phyloP scores from a whole-genome alignment of 2,329 filamentous ascomycete species.

The Cladosporium velox region DNA sequence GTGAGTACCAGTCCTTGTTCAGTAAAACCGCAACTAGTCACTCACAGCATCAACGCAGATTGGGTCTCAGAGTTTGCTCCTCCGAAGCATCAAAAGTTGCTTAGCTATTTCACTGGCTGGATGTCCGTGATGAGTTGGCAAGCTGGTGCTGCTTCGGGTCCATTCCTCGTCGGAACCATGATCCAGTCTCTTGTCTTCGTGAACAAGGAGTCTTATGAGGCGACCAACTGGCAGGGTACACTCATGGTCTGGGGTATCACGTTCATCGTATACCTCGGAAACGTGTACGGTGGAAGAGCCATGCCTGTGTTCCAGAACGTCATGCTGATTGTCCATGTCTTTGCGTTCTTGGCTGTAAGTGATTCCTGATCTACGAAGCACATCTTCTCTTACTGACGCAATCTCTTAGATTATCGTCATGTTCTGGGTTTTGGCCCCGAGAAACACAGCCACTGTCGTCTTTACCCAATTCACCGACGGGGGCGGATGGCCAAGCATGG shows the following conservation, averaged over 20 bases:
- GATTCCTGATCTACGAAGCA: not conserved
- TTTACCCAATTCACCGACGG: slow-evolving; percentile 42
- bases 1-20: not conserved
- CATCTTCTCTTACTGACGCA: not conserved
- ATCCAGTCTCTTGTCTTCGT: slow-evolving; percentile 50
- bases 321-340: slow-evolving; percentile 42
- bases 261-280: slow-evolving; percentile 46
- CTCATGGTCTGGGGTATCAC: slow-evolving; percentile 52
- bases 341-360: slow-evolving; percentile 43
- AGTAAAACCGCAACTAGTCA: not conserved
- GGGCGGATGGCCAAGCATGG: slow-evolving; percentile 42
- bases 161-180: slow-evolving; percentile 51
- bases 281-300: slow-evolving; percentile 38
- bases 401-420: slow-evolving; percentile 36
- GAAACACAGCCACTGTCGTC: slow-evolving; percentile 29
- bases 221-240: slow-evolving; percentile 51
- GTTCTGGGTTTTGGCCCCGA: slow-evolving; percentile 39
- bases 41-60: slow-evolving; percentile 8
- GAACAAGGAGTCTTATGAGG: slow-evolving; percentile 45
- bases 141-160: slow-evolving; percentile 50
- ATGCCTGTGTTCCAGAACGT: slow-evolving; percentile 44
- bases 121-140: slow-evolving; percentile 55
- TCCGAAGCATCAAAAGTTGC: slow-evolving; percentile 31
- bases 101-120: slow-evolving; percentile 45
- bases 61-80: slow-evolving; percentile 39